phyloP scores from a whole-genome alignment of 1,284 basidiomycete genomes.

The Cystobasidium sp. region DNA sequence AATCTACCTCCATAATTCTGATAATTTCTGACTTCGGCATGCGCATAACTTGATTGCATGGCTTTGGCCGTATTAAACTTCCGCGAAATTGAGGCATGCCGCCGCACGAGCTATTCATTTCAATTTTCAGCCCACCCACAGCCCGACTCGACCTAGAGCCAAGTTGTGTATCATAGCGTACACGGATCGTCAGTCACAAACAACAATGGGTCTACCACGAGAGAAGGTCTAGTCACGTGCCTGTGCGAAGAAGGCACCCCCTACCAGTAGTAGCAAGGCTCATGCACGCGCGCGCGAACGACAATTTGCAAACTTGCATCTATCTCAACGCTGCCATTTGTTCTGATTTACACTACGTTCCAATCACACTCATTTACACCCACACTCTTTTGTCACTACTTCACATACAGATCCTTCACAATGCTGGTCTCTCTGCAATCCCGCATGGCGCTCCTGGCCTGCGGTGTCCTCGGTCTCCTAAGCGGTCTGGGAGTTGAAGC shows the following conservation, averaged over 20 bases:
- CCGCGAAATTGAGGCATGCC: neutral
- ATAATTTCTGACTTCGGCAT: neutral
- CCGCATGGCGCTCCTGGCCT: neutral
- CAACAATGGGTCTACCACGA: neutral
- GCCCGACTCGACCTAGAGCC: neutral
- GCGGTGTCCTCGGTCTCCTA: slow-evolving; percentile 3
- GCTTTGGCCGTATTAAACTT: neutral
- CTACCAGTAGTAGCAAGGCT: neutral
- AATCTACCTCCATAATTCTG: neutral
- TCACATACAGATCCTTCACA: neutral
- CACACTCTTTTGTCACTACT: neutral
- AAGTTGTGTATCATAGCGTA: neutral
- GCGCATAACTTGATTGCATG: neutral
- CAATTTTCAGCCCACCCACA: neutral
- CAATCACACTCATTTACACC: neutral
- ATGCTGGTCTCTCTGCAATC: neutral
- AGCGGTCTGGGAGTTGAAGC: slow-evolving; percentile 7
- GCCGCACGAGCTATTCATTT: neutral
- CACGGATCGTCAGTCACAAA: neutral
- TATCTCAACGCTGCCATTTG: too few relatives aligned
- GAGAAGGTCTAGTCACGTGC: slow-evolving; percentile 2
- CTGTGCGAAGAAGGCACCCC: neutral
- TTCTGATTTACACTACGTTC: neutral
- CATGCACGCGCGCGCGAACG: neutral
- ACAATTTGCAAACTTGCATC: neutral